Percentiles rank a stretch among this genome's conserved stretches.
These are phyloP conservation scores for Geranium rotundifolium DNA, from an alignment of 345 rosid genomes.

Conservation along the genomic window DNA sequence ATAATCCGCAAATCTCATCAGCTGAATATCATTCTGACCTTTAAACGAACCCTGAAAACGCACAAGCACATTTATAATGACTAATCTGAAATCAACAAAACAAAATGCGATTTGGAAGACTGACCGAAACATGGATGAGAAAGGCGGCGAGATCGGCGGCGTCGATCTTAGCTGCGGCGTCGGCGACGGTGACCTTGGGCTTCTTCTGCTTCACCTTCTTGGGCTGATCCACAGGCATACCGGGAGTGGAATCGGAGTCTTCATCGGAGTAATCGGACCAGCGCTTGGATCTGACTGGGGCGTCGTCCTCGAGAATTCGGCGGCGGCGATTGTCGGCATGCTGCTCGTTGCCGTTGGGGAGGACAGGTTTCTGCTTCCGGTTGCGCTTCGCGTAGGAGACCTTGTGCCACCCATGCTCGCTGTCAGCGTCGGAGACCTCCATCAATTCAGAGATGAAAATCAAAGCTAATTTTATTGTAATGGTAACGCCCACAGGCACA, in stretches of 20 bases:
- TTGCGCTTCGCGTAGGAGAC: conserved; percentile 59
- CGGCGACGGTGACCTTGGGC: conserved; percentile 54
- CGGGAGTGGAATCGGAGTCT: conserved; percentile 21
- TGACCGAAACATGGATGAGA: conserved; percentile 34
- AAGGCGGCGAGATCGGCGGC: conserved; percentile 40
- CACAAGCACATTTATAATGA: not conserved
- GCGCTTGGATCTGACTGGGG: conserved; percentile 21
- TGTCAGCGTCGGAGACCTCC: conserved; percentile 13
- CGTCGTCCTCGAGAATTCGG: conserved; percentile 23
- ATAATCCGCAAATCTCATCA: conserved; percentile 60
- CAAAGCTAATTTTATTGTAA: too few relatives aligned
- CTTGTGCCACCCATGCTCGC: conserved; percentile 67
- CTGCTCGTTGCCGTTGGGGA: conserved; percentile 19
- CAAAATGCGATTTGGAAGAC: not conserved
- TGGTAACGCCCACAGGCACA: too few relatives aligned
- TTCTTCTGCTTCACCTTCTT: conserved; percentile 44
- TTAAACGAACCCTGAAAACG: conserved; percentile 30
- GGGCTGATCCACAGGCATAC: conserved; percentile 16
- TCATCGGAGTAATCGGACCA: conserved; percentile 25
- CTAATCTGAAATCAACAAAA: not conserved
- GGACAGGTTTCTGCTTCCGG: conserved; percentile 31
- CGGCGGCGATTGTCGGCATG: conserved; percentile 42
- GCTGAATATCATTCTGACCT: conserved; percentile 44
- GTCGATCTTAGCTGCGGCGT: conserved; percentile 56
- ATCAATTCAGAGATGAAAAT: not conserved